Evolutionary conservation across 2,329 filamentous ascomycete genomes (phyloP).

Genomic region (Colletotrichum sp.): DNA sequence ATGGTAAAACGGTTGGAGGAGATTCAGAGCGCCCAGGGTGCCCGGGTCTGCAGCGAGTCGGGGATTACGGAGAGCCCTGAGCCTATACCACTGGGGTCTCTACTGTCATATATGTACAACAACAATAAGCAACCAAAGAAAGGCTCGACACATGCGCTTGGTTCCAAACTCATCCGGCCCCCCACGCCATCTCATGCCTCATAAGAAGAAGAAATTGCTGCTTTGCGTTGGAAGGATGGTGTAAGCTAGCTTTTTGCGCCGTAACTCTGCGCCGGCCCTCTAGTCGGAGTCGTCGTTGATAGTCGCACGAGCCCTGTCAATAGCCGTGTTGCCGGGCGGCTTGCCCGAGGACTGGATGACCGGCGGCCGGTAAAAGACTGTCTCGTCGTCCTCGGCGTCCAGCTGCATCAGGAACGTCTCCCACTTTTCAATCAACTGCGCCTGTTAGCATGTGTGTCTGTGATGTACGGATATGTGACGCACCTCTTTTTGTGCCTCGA

Average conservation of each 20-base stretch:
- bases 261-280: conserved; percentile 21
- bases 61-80: conserved; percentile 12
- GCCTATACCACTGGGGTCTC: conserved; percentile 5
- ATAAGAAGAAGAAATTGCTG: not conserved
- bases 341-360: conserved; percentile 58
- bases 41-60: not conserved
- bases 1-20: not conserved
- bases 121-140: conserved; percentile 1
- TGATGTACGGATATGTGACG: conserved; percentile 27
- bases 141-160: conserved; percentile 7
- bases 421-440: conserved; percentile 82
- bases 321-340: conserved; percentile 60
- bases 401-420: conserved; percentile 97
- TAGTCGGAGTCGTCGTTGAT: conserved; percentile 68
- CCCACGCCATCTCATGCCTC: not conserved
- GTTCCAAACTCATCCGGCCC: not conserved
- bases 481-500: conserved; percentile 98
- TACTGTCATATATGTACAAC: conserved; percentile 28
- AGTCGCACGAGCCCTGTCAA: conserved; percentile 63
- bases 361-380: conserved; percentile 68
- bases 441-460: not conserved
- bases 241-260: conserved; percentile 2
- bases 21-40: not conserved
- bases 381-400: conserved; percentile 88
- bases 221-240: conserved; percentile 2